phyloP scores from a whole-genome alignment of 129 eudicot species.

The Artemisia argyi region DNA sequence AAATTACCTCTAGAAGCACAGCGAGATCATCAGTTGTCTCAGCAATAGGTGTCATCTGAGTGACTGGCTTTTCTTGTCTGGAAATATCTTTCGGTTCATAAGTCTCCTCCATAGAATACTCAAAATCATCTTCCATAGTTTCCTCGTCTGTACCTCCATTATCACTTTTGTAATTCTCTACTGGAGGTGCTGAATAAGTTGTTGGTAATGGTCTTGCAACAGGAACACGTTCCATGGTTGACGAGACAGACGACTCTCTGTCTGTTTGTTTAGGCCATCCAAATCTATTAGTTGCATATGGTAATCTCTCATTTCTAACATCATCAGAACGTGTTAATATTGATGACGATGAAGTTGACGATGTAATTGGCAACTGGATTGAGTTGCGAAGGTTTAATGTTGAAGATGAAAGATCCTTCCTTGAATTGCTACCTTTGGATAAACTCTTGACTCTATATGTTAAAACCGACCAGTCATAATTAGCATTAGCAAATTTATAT shows the following conservation, averaged over 20 bases:
- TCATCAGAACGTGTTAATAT: slow-evolving; percentile 37
- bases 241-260: slow-evolving; percentile 34
- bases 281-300: slow-evolving; percentile 40
- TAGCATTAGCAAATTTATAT: neutral
- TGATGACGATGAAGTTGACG: slow-evolving; percentile 22
- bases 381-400: slow-evolving; percentile 45
- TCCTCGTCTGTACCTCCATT: slow-evolving; percentile 31
- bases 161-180: slow-evolving; percentile 39
- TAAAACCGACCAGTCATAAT: slow-evolving; percentile 23
- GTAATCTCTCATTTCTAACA: slow-evolving; percentile 26
- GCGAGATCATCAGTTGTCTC: slow-evolving; percentile 43
- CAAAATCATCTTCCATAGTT: slow-evolving; percentile 46
- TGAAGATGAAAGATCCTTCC: slow-evolving; percentile 49
- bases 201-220: slow-evolving; percentile 36
- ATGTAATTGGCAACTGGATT: slow-evolving; percentile 32
- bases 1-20: slow-evolving; percentile 51
- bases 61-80: slow-evolving; percentile 23
- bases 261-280: slow-evolving; percentile 59
- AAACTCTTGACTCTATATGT: slow-evolving; percentile 66
- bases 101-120: slow-evolving; percentile 32
- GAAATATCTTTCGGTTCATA: slow-evolving; percentile 25
- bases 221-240: slow-evolving; percentile 39
- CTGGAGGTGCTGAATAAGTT: slow-evolving; percentile 14
- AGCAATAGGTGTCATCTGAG: slow-evolving; percentile 25
- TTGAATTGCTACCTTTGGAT: slow-evolving; percentile 60